A percentile compares a stretch with the other conserved stretches of the same genome.
Conservation (phyloP, 257 asterid species). For the Penstemon eatonii region DNA sequence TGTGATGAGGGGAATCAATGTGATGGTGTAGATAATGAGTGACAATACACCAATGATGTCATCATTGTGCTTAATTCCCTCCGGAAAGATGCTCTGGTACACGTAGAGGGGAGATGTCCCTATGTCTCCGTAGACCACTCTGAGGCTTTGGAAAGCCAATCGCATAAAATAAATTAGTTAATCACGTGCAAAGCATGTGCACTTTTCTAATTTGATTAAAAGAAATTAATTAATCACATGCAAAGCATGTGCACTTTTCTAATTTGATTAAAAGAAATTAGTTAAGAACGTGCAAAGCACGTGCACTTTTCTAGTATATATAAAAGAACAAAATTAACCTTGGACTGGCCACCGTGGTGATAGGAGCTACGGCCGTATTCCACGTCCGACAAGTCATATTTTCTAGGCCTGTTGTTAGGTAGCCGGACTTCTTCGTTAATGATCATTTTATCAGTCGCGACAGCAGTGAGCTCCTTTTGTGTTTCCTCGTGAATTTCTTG, state of each 20-base stretch:
- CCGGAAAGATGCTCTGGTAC: conserved; percentile 38
- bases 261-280: neutral
- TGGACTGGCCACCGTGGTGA: conserved; percentile 16
- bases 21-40: conserved; percentile 53
- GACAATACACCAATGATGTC: conserved; percentile 56
- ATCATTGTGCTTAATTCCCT: conserved; percentile 48
- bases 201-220: no score
- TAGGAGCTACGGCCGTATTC: conserved; percentile 28
- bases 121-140: conserved; percentile 64
- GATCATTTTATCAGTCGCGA: no score
- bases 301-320: no score
- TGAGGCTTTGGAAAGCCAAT: conserved; percentile 60
- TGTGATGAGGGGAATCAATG: conserved; percentile 50
- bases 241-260: no score
- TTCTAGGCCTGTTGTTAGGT: no score
- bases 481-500: no score
- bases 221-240: no score
- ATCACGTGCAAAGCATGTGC: no score
- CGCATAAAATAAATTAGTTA: conserved; percentile 26
- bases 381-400: conserved; percentile 35
- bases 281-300: no score
- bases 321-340: neutral
- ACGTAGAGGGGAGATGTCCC: conserved; percentile 70
- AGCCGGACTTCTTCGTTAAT: no score
- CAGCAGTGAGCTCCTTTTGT: no score